These are phyloP conservation scores for Wickerhamiella occidentalis DNA, from an alignment of 805 yeast species.

Conservation along the genomic window DNA sequence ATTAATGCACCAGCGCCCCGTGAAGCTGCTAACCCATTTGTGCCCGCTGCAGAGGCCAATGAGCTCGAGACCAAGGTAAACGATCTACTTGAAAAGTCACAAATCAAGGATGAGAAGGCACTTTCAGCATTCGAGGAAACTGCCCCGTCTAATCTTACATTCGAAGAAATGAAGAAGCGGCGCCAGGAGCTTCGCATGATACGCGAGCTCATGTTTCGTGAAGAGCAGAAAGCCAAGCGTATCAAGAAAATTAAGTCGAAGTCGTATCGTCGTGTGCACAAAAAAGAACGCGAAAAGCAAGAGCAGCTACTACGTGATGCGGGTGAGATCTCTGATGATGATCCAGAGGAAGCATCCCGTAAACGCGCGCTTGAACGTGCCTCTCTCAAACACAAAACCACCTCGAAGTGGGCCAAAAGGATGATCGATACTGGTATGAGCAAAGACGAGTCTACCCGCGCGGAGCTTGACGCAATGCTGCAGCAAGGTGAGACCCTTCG, in stretches of 20 bases:
- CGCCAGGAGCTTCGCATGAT: constrained; percentile 74
- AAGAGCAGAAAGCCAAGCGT: constrained; percentile 80
- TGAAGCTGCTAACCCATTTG: constrained; percentile 45
- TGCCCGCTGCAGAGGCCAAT: constrained; percentile 32
- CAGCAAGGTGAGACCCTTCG: constrained; percentile 72
- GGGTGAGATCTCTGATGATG: constrained; percentile 38
- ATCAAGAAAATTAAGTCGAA: constrained; percentile 92
- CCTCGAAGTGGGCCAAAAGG: constrained; percentile 79
- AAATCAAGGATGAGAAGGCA: constrained; percentile 56
- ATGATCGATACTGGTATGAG: constrained; percentile 84
- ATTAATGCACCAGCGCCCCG: constrained; percentile 36
- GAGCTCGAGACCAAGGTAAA: constrained; percentile 60
- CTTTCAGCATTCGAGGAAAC: constrained; percentile 81
- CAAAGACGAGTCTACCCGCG: constrained; percentile 72
- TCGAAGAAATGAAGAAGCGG: constrained; percentile 65
- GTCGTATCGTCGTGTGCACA: constrained; percentile 70
- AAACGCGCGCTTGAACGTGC: constrained; percentile 85
- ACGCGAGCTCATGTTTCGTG: constrained; percentile 95
- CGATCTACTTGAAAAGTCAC: constrained; percentile 48
- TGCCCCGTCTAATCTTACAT: constrained; percentile 65
- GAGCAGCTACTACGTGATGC: constrained; percentile 52
- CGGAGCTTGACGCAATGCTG: constrained; percentile 89
- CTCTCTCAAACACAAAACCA: constrained; percentile 79
- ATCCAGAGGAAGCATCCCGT: constrained; percentile 45
- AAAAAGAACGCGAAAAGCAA: constrained; percentile 66